A percentile compares a stretch with the other conserved stretches of the same genome.
phyloP scores from a whole-genome alignment of 805 yeast genomes.

The Starmerella potacharoeniae region DNA sequence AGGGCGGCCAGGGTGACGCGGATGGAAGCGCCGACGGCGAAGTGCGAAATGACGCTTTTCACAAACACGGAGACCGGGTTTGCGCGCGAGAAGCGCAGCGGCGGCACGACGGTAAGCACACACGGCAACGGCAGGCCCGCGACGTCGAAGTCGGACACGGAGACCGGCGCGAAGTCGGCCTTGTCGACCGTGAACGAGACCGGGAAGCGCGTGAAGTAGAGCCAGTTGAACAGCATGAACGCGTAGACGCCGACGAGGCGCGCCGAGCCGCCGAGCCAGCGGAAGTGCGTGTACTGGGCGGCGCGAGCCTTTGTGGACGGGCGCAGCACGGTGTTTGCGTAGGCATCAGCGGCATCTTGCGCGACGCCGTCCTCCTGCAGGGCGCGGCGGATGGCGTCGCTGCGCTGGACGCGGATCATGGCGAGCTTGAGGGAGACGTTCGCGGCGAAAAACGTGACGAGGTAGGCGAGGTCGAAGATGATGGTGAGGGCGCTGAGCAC shows the following conservation, averaged over 20 bases:
- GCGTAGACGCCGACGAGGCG: conserved; percentile 25
- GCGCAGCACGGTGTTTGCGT: conserved; percentile 22
- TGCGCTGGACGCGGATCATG: conserved; percentile 72
- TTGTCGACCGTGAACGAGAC: conserved; percentile 23
- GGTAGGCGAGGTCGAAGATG: conserved; percentile 56
- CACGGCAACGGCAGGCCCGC: conserved; percentile 16
- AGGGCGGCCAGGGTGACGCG: conserved; percentile 54
- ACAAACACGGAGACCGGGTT: conserved; percentile 12
- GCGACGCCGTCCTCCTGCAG: conserved; percentile 94
- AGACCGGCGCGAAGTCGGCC: conserved; percentile 18
- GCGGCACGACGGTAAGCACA: conserved; percentile 32
- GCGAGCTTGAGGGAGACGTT: conserved; percentile 79
- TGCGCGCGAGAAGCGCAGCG: conserved; percentile 28
- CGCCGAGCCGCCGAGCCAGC: conserved; percentile 17
- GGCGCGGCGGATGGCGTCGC: conserved; percentile 62
- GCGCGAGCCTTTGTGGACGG: conserved; percentile 17
- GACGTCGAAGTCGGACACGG: conserved; percentile 11
- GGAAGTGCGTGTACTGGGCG: conserved; percentile 13
- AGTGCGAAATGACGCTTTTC: conserved; percentile 8
- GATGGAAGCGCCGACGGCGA: conserved; percentile 13
- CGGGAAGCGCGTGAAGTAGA: conserved; percentile 28
- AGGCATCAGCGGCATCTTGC: conserved; percentile 45
- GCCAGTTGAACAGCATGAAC: conserved; percentile 29
- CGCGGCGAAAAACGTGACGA: conserved; percentile 73
- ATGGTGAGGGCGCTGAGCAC: conserved; percentile 59